Base-by-base conservation (phyloP, 208 protist species). In the Novymonas esmeraldas region DNA sequence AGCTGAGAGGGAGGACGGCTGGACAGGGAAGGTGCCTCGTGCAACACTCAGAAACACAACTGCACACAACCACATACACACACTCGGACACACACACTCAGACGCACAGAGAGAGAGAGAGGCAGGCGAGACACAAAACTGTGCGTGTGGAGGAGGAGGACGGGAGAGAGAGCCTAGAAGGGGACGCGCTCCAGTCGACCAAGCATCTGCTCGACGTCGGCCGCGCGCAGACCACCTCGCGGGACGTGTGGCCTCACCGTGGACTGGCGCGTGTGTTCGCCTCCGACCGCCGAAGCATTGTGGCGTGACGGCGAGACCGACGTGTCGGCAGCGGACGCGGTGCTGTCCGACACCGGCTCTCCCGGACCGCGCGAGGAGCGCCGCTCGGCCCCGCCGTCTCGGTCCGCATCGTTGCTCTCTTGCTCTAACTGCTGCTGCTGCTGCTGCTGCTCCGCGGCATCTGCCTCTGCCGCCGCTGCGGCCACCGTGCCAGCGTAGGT, bases 141-240 rank as follows among this genome's bases (percentile, higher is more conserved):
- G 22, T 20, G 44, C 0, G n/a, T 55, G 28, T 6, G 20, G 28
- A n/a, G 28, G 41, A 20, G 22, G 38, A 46, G 22, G 24, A 11
- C n/a, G 28, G 10, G 22, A 9, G n/a, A 24, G 13, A 42, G 38
- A 42, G 34, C 31, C 33, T 38, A 50, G 38, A 63, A 24, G 6
- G 61, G 28, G 7, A 68, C 13, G 22, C 48, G 39, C 9, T 74
- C 31, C 18, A 88, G 73, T 22, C 64, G 76, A 16, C 26, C 24
- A 3, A 88, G 61, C 52, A 88, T 77, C 10, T 63, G 71, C 45
- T 66, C 57, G 42, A 88, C 69, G 29, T 82, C 82, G 2, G 38
- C 31, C 2, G 60, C 69, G 0, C 42, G 38, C 4, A 74, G 45
- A 2, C 6, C 18, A 7, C 33, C 34, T 26, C 38, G 42, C n/a